These are phyloP conservation scores for Pleurotus cornucopiae DNA, from an alignment of 768 basidiomycete genomes.

Conservation along the genomic window DNA sequence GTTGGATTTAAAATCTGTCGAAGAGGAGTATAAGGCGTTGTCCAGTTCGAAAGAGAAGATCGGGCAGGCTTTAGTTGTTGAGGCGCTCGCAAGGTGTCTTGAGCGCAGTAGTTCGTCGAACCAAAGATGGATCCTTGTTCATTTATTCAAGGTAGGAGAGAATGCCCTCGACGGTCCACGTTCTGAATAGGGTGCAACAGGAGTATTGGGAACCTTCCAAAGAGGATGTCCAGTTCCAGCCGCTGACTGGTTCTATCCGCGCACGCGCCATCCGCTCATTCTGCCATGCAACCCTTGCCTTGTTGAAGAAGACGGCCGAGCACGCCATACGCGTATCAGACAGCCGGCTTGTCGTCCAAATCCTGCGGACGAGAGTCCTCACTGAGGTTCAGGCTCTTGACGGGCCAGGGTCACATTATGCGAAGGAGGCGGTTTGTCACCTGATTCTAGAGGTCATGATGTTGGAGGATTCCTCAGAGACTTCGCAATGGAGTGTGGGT, in stretches of 20 bases:
- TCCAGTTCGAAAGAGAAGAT: conserved; percentile 34
- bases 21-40: conserved; percentile 45
- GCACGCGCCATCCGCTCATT: conserved; percentile 41
- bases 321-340: conserved; percentile 5
- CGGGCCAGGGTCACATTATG: conserved; percentile 23
- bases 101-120: conserved; percentile 40
- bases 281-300: conserved; percentile 23
- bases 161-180: background rate
- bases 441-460: conserved; percentile 37
- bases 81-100: conserved; percentile 47
- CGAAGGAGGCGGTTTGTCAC: conserved; percentile 34
- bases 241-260: conserved; percentile 42
- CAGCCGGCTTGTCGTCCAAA: conserved; percentile 15
- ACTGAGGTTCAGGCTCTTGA: conserved; percentile 37
- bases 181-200: conserved; percentile 21
- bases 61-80: conserved; percentile 35
- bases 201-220: conserved; percentile 45
- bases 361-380: conserved; percentile 33
- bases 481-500: conserved; percentile 25
- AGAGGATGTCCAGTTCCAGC: conserved; percentile 28
- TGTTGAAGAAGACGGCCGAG: conserved; percentile 21
- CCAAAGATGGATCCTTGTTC: conserved; percentile 48
- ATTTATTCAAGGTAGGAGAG: conserved; percentile 43
- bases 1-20: conserved; percentile 39
- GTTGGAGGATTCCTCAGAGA: conserved; percentile 21